Evolutionary conservation across 257 asterid genomes (phyloP).

Genomic region (Mitragyna speciosa): DNA sequence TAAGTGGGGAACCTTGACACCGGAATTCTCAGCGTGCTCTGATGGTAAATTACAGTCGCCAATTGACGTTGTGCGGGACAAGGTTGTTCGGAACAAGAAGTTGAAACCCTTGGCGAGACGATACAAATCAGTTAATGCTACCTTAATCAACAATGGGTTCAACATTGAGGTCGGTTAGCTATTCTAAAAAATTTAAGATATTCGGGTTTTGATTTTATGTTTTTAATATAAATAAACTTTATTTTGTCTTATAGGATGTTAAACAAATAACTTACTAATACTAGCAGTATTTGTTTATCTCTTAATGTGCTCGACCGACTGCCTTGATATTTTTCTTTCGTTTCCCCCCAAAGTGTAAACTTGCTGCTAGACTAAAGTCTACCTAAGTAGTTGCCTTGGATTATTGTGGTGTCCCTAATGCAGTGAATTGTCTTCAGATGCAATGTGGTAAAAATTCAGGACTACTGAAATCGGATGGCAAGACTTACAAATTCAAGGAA

Average conservation of each 20-base stretch:
- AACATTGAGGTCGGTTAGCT: slow-evolving; percentile 59
- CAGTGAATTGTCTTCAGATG: slow-evolving; percentile 45
- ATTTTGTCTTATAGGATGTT: too few relatives aligned
- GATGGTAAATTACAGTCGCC: slow-evolving; percentile 79
- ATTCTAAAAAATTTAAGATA: too few relatives aligned
- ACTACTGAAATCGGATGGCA: slow-evolving; percentile 42
- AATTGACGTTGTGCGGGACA: slow-evolving; percentile 41
- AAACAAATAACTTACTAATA: too few relatives aligned
- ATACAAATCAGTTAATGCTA: slow-evolving; percentile 52
- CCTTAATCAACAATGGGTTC: slow-evolving; percentile 59
- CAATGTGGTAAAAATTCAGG: slow-evolving; percentile 63
- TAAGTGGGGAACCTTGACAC: slow-evolving; percentile 66
- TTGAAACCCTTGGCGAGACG: slow-evolving; percentile 56
- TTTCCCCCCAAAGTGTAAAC: too few relatives aligned
- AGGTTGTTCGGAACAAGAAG: slow-evolving; percentile 30
- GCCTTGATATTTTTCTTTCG: too few relatives aligned
- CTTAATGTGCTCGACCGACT: too few relatives aligned
- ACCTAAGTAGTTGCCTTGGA: too few relatives aligned
- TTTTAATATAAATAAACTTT: too few relatives aligned
- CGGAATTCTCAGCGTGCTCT: slow-evolving; percentile 66
- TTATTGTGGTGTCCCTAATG: too few relatives aligned
- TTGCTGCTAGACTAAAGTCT: too few relatives aligned
- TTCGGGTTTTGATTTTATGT: too few relatives aligned
- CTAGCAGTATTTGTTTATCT: too few relatives aligned
- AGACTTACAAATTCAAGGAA: slow-evolving; percentile 54